Conservation (phyloP, 2,329 filamentous ascomycete genomes). For the Xylariaceae sp. region DNA sequence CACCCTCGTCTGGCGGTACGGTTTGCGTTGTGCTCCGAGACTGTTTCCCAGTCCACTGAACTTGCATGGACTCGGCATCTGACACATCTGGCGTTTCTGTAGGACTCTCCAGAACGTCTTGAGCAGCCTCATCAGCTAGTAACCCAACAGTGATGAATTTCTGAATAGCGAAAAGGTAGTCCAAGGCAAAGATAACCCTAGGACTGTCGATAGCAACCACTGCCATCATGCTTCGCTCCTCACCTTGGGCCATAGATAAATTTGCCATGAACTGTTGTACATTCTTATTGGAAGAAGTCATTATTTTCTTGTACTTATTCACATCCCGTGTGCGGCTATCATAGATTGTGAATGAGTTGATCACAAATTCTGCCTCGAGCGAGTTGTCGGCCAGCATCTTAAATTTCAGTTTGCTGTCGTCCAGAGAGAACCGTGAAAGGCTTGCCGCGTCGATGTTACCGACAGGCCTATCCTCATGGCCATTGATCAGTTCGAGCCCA, state of each 20-base stretch:
- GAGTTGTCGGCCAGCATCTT: slow-evolving; percentile 92
- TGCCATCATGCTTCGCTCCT: slow-evolving; percentile 82
- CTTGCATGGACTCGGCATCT: slow-evolving; percentile 64
- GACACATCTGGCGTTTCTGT: slow-evolving; percentile 65
- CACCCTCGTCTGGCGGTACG: slow-evolving; percentile 28
- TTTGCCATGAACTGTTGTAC: slow-evolving; percentile 99
- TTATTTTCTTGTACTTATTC: slow-evolving; percentile 97
- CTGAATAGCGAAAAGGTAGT: slow-evolving; percentile 92
- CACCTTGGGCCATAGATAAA: slow-evolving; percentile 86
- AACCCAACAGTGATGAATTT: slow-evolving; percentile 79
- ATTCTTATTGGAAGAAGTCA: slow-evolving; percentile 94
- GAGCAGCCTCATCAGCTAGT: slow-evolving; percentile 64
- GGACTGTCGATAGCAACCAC: slow-evolving; percentile 96
- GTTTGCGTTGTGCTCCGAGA: slow-evolving; percentile 42
- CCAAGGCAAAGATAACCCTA: slow-evolving; percentile 90
- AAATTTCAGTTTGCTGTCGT: slow-evolving; percentile 89
- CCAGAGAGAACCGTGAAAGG: slow-evolving; percentile 90
- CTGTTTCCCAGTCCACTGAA: slow-evolving; percentile 49
- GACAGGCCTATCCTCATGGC: slow-evolving; percentile 77
- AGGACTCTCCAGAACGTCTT: slow-evolving; percentile 59
- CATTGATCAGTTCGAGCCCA: slow-evolving; percentile 85
- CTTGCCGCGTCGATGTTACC: slow-evolving; percentile 79
- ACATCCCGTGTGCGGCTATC: slow-evolving; percentile 88
- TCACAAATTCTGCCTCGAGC: slow-evolving; percentile 89
- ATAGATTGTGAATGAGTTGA: slow-evolving; percentile 92